These are phyloP conservation scores for Arachis hypogaea DNA, from an alignment of 306 rosid species.

Conservation along the genomic window DNA sequence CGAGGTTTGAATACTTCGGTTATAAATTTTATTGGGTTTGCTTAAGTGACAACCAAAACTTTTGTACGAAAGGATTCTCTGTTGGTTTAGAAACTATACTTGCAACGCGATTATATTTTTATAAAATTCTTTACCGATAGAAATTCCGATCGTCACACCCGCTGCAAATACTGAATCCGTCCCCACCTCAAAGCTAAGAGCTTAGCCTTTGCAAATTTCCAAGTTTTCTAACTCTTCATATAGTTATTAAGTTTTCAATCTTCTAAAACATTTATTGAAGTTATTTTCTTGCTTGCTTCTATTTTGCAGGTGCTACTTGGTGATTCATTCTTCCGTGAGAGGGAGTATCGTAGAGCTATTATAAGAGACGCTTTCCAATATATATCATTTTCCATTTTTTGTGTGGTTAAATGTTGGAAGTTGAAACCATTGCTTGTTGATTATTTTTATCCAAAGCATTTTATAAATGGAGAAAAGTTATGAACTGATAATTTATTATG, in stretches of 20 bases:
- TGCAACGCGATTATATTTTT: too few species aligned
- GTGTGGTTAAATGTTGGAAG: slow-evolving; percentile 23
- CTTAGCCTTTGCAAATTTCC: slow-evolving; percentile 57
- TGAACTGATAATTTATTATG: slow-evolving; percentile 7
- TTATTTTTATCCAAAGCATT: slow-evolving; percentile 1
- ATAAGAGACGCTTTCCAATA: slow-evolving; percentile 53
- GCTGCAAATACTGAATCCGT: slow-evolving; percentile 76
- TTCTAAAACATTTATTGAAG: slow-evolving; percentile 17
- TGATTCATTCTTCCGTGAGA: slow-evolving; percentile 76
- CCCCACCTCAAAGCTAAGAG: slow-evolving; percentile 88
- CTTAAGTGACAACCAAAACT: too few species aligned
- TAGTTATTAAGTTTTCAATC: slow-evolving; percentile 11
- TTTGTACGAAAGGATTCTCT: too few species aligned
- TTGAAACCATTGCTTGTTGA: neutral
- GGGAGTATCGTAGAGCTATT: slow-evolving; percentile 89
- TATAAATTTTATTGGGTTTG: too few species aligned
- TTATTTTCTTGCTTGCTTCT: neutral
- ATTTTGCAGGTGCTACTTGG: slow-evolving; percentile 75
- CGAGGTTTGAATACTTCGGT: too few species aligned
- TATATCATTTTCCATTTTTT: slow-evolving; percentile 20
- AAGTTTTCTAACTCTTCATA: neutral
- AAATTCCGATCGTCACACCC: slow-evolving; percentile 41
- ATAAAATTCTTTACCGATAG: too few species aligned
- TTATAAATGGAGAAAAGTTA: slow-evolving; percentile 13
- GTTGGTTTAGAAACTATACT: too few species aligned